Base-by-base conservation (phyloP, 2,329 filamentous ascomycete genomes). In the Aspergillus tanneri region DNA sequence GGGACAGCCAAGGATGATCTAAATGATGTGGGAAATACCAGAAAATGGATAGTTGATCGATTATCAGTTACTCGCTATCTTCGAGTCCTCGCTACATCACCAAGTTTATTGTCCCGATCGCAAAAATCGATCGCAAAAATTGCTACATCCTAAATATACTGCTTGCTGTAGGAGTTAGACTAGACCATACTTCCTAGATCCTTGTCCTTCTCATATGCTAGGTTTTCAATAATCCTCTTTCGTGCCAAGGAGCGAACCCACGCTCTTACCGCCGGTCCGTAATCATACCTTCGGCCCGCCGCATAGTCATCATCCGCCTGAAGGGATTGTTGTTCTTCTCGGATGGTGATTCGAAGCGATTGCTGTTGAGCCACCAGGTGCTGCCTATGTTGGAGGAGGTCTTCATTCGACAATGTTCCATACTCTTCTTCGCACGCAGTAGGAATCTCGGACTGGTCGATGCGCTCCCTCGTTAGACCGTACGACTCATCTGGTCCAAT, bases 221-320 rank as follows among this genome's bases (percentile, higher is more conserved):
- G 46, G 14, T 62, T 56, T 48, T 66, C 59, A 47, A 93, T 66
- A 2, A 81, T 70, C 1, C 81, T 83, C 58, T 85, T 84, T 50
- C 84, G 81, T 1, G 86, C 86, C 48, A 95, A 75, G 52, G 80
- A 81, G 54, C 79, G 78, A 36, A 91, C 68, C 84, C 88, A 92
- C 28, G 70, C 74, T 57, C 87, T 82, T 18, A 92, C 76, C 0
- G 83, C 81, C 1, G 83, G 81, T 0, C 81, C 84, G 61, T 87
- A 88, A 61, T 95, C 87, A 60, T 82, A 72, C 36, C 71, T 63
- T 42, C 71, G 65, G 27, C 70, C 66, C 16, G 65, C 63, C 11
- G 71, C 72, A 59, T 72, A 65, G 36, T 69, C 65, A 5, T 73
- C 66, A 52, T 77, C 72, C 5, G 59, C 58, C 16, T 61, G 57